phyloP scores from a whole-genome alignment of 1,139 yeast genomes.

The Pneumocystis sp. region DNA sequence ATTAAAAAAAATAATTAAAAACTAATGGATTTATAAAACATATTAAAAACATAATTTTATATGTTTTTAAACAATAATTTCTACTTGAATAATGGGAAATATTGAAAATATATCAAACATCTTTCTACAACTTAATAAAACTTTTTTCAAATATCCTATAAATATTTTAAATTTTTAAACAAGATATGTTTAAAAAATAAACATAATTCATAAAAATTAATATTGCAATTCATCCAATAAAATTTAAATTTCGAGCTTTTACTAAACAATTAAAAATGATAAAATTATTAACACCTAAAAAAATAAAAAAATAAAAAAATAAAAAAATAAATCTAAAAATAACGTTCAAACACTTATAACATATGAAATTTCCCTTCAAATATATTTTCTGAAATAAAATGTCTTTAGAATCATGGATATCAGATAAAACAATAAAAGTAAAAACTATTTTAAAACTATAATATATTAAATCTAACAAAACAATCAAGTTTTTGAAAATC shows the following conservation, averaged over 20 bases:
- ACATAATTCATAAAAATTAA: too few species aligned
- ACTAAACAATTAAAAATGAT: not conserved
- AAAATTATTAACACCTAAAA: not conserved
- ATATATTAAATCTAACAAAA: not conserved
- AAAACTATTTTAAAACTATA: not conserved
- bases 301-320: not conserved
- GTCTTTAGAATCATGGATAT: conserved; percentile 7
- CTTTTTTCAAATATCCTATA: not conserved
- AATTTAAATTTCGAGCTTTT: too few species aligned
- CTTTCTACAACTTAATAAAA: not conserved
- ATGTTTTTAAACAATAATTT: not conserved
- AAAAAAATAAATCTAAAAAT: not conserved
- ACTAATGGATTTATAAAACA: not conserved
- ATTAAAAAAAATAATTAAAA: too few species aligned
- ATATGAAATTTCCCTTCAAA: not conserved
- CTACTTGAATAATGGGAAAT: not conserved
- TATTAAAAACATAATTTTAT: not conserved
- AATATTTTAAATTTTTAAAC: not conserved
- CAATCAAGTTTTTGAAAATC: conserved; percentile 7
- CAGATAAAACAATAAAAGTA: conserved; percentile 4
- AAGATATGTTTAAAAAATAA: not conserved
- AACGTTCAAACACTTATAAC: not conserved
- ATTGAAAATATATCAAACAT: not conserved
- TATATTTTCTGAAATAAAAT: not conserved
- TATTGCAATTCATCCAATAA: too few species aligned